Evolutionary conservation across 202 grass and related monocot species (phyloP), one percentile per base, ranked within the genome.

Genomic region (Bolboschoenoplectus hybrid): DNA sequence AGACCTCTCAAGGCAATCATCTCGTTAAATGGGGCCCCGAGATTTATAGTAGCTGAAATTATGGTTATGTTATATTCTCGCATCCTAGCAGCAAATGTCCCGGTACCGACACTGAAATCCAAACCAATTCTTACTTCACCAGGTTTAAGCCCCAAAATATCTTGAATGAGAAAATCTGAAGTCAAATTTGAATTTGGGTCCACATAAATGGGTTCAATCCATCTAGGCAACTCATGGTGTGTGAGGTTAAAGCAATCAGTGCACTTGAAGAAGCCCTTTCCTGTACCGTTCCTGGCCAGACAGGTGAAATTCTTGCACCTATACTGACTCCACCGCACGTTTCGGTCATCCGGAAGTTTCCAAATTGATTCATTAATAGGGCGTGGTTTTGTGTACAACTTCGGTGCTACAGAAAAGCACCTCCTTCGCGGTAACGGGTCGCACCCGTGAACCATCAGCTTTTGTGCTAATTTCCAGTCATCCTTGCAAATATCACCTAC

Each of bases 401-500:
- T 86, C 14, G 88, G 84, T 32, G 84, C 84, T 9, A 71, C 74
- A 16, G 84, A 81, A 81, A 89, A 89, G 84, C 88, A 89, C 36
- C 88, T 73, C n/a, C 88, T 73, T 53, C 88, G 62, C 0, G 88
- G 88, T 34, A 89, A 74, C 26, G 88, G 88, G 58, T 89, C 88
- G 39, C 88, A 89, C 60, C 88, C 88, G 38, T 86, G 84, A n/a
- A 89, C 80, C 88, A 89, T 86, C 2, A 89, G 80, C 39, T 56
- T 86, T 56, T 86, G 88, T 36, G 84, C 88, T 35, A 79, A 81
- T 75, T 60, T 82, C 88, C 88, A 89, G 46, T 89, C 88, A 69
- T 97, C 95, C 26, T 88, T 87, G 89, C 95, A 97, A 41, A 70
- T 80, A 2, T 91, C 67, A 11, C 92, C 92, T 1, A 97, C 86